These are phyloP conservation scores for Mayamaea pseudoterrestris DNA, from an alignment of 108 stramenopile species.

Conservation along the genomic window DNA sequence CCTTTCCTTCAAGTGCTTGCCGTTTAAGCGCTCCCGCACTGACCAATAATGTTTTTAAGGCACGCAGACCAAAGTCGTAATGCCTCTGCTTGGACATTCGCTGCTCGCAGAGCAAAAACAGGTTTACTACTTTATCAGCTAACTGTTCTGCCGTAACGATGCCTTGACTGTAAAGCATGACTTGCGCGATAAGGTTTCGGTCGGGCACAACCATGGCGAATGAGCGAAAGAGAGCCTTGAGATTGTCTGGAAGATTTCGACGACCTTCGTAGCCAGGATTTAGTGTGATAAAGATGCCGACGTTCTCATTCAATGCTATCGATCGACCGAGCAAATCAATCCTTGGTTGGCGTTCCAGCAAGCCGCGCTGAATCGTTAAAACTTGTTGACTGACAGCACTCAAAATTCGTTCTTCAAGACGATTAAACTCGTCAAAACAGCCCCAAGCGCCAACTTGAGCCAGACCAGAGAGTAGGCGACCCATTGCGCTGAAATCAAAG, in stretches of 20 bases:
- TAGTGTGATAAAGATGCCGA: slow-evolving; percentile 98
- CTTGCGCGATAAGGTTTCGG: slow-evolving; percentile 92
- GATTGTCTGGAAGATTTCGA: slow-evolving; percentile 95
- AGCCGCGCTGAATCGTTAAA: slow-evolving; percentile 88
- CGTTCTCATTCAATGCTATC: slow-evolving; percentile 79
- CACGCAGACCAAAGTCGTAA: slow-evolving; percentile 98
- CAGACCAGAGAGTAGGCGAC: slow-evolving; percentile 93
- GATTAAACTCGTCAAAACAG: slow-evolving; percentile 98
- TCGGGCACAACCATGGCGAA: slow-evolving; percentile 98
- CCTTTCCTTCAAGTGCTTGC: slow-evolving; percentile 54
- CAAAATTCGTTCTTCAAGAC: slow-evolving; percentile 92
- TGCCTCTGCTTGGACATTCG: slow-evolving; percentile 91
- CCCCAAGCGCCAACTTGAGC: slow-evolving; percentile 97
- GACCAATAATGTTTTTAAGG: slow-evolving; percentile 94
- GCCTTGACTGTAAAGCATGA: slow-evolving; percentile 98
- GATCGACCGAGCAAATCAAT: slow-evolving; percentile 69
- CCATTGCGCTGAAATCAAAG: slow-evolving; percentile 97
- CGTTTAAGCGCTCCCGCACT: slow-evolving; percentile 99
- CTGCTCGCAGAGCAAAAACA: slow-evolving; percentile 85
- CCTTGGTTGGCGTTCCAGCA: slow-evolving; percentile 47
- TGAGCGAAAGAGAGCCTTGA: slow-evolving; percentile 95
- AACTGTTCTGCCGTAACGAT: slow-evolving; percentile 91
- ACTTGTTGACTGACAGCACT: slow-evolving; percentile 97
- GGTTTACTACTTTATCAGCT: slow-evolving; percentile 82
- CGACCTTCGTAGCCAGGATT: slow-evolving; percentile 99